Conservation (phyloP, 306 rosid genomes). For the Vachellia collinsii region DNA sequence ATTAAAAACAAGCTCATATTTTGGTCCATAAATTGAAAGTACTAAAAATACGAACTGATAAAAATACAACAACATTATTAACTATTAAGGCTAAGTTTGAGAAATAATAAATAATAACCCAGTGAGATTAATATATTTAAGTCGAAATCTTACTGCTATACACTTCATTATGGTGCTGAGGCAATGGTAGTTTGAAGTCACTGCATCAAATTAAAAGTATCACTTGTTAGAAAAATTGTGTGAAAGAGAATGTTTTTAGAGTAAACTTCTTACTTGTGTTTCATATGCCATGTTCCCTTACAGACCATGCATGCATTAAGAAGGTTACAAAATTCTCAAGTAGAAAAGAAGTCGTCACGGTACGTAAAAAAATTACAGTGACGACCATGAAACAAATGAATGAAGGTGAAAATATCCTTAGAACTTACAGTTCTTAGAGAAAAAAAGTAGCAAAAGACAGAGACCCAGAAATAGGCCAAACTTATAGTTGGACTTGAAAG, state of each 20-base stretch:
- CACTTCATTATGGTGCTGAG: slow-evolving; percentile 93
- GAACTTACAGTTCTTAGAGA: not conserved
- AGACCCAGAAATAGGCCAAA: not conserved
- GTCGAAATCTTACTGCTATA: slow-evolving; percentile 76
- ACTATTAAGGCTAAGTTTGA: not conserved
- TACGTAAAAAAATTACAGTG: not conserved
- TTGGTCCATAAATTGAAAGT: not conserved
- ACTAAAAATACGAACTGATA: not conserved
- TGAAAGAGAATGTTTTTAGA: not conserved
- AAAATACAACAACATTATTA: not conserved
- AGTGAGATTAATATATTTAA: slow-evolving; percentile 5
- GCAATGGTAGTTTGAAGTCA: slow-evolving; percentile 83
- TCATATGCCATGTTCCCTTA: slow-evolving; percentile 1
- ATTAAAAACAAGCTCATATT: not conserved
- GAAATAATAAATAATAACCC: not conserved
- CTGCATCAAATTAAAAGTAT: slow-evolving; percentile 48
- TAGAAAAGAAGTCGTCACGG: not conserved
- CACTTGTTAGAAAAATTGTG: slow-evolving; percentile 30
- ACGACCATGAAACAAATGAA: not conserved
- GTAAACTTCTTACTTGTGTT: not conserved
- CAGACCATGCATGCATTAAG: slow-evolving; percentile 14
- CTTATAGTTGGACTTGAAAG: slow-evolving; percentile 19
- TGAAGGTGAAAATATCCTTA: not conserved
- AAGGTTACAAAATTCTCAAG: not conserved
- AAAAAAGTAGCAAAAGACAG: not conserved